Evolutionary conservation across 2,329 filamentous ascomycete species (phyloP).

Genomic region (Aspergillus sergii): DNA sequence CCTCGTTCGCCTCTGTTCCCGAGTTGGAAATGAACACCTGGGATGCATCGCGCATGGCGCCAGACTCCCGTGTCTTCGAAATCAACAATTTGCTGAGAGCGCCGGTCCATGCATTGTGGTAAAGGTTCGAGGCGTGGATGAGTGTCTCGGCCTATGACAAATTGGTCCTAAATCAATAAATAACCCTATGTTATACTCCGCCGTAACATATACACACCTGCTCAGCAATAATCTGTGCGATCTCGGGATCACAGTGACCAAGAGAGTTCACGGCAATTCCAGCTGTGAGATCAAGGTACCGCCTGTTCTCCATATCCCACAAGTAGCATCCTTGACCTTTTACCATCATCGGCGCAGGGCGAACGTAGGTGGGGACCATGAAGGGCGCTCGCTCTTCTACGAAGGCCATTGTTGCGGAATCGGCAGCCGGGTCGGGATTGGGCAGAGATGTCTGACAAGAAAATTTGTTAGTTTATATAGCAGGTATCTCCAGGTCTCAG

Average conservation of each 20-base stretch:
- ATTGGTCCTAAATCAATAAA: slow-evolving; percentile 5
- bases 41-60: slow-evolving; percentile 77
- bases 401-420: slow-evolving; percentile 74
- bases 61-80: slow-evolving; percentile 75
- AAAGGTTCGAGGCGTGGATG: slow-evolving; percentile 91
- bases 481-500: not conserved
- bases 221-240: slow-evolving; percentile 73
- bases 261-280: slow-evolving; percentile 95
- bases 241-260: slow-evolving; percentile 83
- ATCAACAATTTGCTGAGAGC: slow-evolving; percentile 83
- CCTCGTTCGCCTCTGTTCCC: slow-evolving; percentile 95
- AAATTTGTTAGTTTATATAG: not conserved
- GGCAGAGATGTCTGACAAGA: slow-evolving; percentile 52
- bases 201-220: slow-evolving; percentile 58
- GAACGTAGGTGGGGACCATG: slow-evolving; percentile 95
- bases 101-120: slow-evolving; percentile 95
- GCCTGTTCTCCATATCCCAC: slow-evolving; percentile 85
- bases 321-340: slow-evolving; percentile 84
- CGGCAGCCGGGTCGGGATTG: slow-evolving; percentile 71
- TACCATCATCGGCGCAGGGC: slow-evolving; percentile 86
- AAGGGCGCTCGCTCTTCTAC: slow-evolving; percentile 76
- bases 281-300: slow-evolving; percentile 91
- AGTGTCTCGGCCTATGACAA: slow-evolving; percentile 65
- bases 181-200: not conserved
- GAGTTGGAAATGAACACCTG: slow-evolving; percentile 95